Evolutionary conservation across 2,329 filamentous ascomycete genomes (phyloP), one percentile per base, ranked within the genome.

Genomic region (Tolypocladium inflatum): DNA sequence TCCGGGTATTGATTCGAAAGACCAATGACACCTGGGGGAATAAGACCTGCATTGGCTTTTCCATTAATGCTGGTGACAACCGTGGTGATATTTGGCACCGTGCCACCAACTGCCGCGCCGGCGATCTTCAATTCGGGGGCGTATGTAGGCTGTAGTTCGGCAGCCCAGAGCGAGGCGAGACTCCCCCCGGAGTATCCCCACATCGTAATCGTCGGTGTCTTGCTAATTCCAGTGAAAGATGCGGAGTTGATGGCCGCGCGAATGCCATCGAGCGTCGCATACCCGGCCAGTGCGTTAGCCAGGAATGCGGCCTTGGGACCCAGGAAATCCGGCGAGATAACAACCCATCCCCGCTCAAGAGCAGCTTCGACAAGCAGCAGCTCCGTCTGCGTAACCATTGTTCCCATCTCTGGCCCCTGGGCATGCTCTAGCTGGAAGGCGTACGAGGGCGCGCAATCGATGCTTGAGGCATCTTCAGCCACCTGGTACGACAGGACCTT

Each of bases 291-390:
- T 9, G 68, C 65, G 41, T 74, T 74, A 3, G 73, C 73, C 1
- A 71, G 64, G 60, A 75, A 81, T 1, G 74, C 70, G 1, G 74
- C 76, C 11, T 67, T 63, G 3, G 74, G 74, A 0, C 77, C 76
- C 55, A 78, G 71, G 55, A 72, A 76, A 61, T 82, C 80, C 0
- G 79, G 77, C 70, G 77, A 64, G 19, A 72, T 75, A n/a, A 82
- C 75, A n/a, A 76, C 67, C 77, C 77, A 81, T 8, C 78, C 78
- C 62, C 70, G 58, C 6, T 67, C 67, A 2, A 82, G 73, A 2
- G 60, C 62, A 2, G 58, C 55, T n/a, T 66, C 60, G 3, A 66
- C 59, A 9, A 68, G 52, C 10, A 68, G 53, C 0, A 66, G 43
- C 60, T 68, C 63, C 8, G 56, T 11, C 50, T 66, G 59, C 8